Percentiles rank a stretch among this genome's conserved stretches.
Conservation (phyloP, 179 eudicot species). For the Sideroxylon spinosum region DNA sequence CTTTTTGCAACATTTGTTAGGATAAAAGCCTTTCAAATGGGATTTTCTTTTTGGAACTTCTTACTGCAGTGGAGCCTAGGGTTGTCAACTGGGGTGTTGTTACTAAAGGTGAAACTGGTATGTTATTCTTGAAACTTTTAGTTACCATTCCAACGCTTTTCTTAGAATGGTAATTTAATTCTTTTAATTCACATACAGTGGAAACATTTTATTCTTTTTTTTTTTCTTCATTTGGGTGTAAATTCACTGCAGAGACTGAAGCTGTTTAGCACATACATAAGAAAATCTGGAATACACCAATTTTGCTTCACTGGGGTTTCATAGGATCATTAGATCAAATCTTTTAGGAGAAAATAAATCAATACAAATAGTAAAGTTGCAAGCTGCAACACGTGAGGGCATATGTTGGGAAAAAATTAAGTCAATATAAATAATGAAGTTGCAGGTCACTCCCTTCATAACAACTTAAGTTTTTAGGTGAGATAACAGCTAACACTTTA, state of each 20-base stretch:
- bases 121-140: not conserved
- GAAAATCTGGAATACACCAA: not conserved
- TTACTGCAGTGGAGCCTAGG: conserved; percentile 76
- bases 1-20: conserved; percentile 27
- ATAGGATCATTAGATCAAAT: not conserved
- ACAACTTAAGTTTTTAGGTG: no score
- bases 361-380: no score
- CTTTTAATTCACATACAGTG: not conserved
- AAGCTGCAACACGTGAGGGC: no score
- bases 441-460: no score
- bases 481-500: no score
- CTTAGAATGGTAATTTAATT: not conserved
- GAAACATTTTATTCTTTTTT: not conserved
- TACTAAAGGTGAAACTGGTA: conserved; percentile 74
- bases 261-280: not conserved
- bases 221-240: not conserved
- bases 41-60: conserved; percentile 70
- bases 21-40: conserved; percentile 74
- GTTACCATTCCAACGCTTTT: not conserved
- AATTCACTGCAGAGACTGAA: not conserved
- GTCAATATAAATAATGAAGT: no score
- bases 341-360: no score
- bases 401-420: no score
- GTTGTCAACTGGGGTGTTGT: conserved; percentile 77
- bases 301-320: not conserved